Base-by-base conservation (phyloP, 2,329 filamentous ascomycete genomes). In the Fusarium pininemorale region DNA sequence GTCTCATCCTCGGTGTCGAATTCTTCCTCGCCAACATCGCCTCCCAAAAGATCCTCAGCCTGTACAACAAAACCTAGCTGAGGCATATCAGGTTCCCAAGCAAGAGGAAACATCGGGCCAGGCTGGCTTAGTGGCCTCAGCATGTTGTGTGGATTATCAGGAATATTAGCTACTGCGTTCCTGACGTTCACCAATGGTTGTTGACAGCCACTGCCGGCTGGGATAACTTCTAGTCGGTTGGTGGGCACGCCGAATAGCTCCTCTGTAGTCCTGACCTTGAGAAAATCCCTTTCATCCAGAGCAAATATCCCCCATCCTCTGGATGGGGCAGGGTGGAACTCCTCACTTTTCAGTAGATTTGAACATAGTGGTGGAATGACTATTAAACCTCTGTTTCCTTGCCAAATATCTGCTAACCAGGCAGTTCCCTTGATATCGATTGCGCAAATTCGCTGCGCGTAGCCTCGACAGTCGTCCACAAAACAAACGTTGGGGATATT, bases 401-500 rank as follows among this genome's bases (percentile, higher is more conserved):
- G 83, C 88, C 88, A 90, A 20, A 90, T 88, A 48, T 88, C 82
- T 47, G 88, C 82, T 18, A 89, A 68, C 85, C 86, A 90, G 11
- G 85, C 75, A 15, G 72, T 79, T 4, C 87, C 88, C 16, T 79
- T 76, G 44, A 90, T 86, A 50, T 90, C 88, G 30, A 88, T 79
- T 3, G 86, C 88, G 30, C 85, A 83, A 3, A 90, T 77, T 69
- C 85, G 86, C 10, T 87, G 83, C 6, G 87, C 89, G 6, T 84
- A 75, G 4, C 88, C 88, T 4, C 82, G 45, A 2, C 79, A 71
- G 64, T 88, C 83, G 59, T 86, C 84, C 56, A 84, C 76, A 70
- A 90, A 89, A 32, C 84, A 81, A n/a, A 90, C 79, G 59, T 85
- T 88, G 11, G 89, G 89, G 4, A 90, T 83, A 51, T 90, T 90